Evolutionary conservation across 192 early-diverging fungal species (phyloP), one percentile per base, ranked within the genome.

Genomic region (Linnemannia hyalina): DNA sequence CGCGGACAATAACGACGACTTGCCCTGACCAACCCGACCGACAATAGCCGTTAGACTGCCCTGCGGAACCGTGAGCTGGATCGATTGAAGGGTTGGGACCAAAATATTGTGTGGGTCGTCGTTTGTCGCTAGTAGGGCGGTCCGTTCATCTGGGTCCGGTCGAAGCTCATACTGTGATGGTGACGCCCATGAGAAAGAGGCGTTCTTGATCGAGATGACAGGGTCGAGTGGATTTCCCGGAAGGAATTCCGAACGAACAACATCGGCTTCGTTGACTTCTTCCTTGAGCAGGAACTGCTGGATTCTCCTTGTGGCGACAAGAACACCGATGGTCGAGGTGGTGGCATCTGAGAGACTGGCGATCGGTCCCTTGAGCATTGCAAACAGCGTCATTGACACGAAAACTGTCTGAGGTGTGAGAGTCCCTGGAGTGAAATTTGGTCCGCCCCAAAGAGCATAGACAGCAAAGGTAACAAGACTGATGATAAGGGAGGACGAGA

Each of bases 341-440:
- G 94, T 89, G 32, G 92, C 92, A 47, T 94, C 93, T 9, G 95
- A 93, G 47, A 94, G 85, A 36, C 78, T 80, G 11, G 79, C 65
- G 18, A 94, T 85, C 13, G 93, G 94, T n/a, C 89, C 84, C 26
- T 90, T 89, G 6, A 96, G 76, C 77, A 89, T 89, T 20, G 92
- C 91, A 82, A 95, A 95, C 9, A 96, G 84, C 1, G 93, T 89
- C 60, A 95, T 82, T 49, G 88, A 88, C 0, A 93, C 93, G 80
- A 95, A 96, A 0, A 94, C 95, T 13, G 91, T 88, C 38, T 85
- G 83, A 22, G 78, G 83, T 36, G 83, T 85, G 23, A 85, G 54
- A 36, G 57, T 80, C 40, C 83, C 83, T 38, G 83, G 83, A 3
- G 83, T 85, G 68, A 79, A 79, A n/a, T 76, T 29, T 1, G 77